Evolutionary conservation across 768 basidiomycete species (phyloP), one percentile per base, ranked within the genome.

Genomic region (Russula virescens): DNA sequence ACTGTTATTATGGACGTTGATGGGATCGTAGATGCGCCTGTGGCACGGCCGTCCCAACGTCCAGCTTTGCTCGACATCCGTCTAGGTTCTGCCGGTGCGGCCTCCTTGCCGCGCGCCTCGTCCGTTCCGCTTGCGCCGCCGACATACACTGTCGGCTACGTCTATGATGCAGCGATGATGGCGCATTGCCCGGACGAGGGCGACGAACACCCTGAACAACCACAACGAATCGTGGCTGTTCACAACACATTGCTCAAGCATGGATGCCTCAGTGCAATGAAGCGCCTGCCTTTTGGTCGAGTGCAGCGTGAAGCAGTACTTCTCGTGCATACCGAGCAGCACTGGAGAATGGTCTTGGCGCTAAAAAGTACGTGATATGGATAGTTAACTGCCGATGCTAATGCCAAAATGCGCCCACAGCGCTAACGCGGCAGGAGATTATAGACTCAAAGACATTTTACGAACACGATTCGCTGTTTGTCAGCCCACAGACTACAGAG

Each of bases 401-500:
- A 62, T 55, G 65, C 47, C 53, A 47, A 16, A 25, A 48, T 8
- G 25, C 50, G 21, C 34, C 28, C 65, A 58, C 71, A 92, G 94
- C 82, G 58, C 83, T 95, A 81, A 81, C 82, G 14, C 78, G 83
- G 43, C 87, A 94, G 71, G 83, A 90, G 60, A 86, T 92, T 52
- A 77, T 80, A 43, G 84, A 88, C 68, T 88, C 90, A 2, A 85
- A 85, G 65, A 79, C 80, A 11, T 95, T 89, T 73, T 99, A 98
- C 74, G 91, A 95, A 56, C 85, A 88, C 23, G 78, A 96, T 25
- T 98, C 95, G 40, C 85, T 99, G 34, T 99, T 98, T 75, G 88
- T 98, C 50, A 88, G 89, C 77, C 81, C 82, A 47, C 83, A 85
- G 35, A 97, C 97, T 2, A 89, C 95, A 0, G 81, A 83, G 48